Evolutionary conservation across 1,284 basidiomycete genomes (phyloP).

Genomic region (Grifola frondosa): DNA sequence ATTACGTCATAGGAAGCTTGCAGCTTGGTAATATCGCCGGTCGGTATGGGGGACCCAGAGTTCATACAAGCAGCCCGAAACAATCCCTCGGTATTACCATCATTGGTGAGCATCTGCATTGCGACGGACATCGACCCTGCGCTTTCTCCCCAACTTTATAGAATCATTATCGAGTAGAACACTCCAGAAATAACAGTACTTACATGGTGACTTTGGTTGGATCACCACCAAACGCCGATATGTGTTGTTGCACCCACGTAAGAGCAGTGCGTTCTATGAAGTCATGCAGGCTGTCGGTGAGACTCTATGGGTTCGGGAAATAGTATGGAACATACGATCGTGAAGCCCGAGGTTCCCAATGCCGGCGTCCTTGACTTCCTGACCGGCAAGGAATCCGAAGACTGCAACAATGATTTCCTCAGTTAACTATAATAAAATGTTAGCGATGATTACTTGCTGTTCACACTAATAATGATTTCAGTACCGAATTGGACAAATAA

Average conservation of each 20-base stretch:
- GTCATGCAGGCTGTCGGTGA: background rate
- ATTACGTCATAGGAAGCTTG: slow-evolving; percentile 43
- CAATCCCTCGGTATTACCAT: slow-evolving; percentile 26
- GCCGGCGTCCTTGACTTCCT: slow-evolving; percentile 47
- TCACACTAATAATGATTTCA: background rate
- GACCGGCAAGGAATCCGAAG: slow-evolving; percentile 46
- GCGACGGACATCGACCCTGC: slow-evolving; percentile 37
- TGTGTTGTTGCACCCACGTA: slow-evolving; percentile 49
- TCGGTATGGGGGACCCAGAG: slow-evolving; percentile 31
- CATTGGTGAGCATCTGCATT: slow-evolving; percentile 28
- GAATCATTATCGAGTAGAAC: background rate
- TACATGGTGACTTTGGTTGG: slow-evolving; percentile 32
- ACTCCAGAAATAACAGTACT: slow-evolving; percentile 12
- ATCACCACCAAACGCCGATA: slow-evolving; percentile 39
- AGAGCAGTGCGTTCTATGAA: slow-evolving; percentile 49
- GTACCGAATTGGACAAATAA: too few relatives aligned
- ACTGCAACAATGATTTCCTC: slow-evolving; percentile 13
- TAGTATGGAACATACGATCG: slow-evolving; percentile 36
- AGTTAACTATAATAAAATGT: background rate
- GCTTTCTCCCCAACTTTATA: slow-evolving; percentile 35
- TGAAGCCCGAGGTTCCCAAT: slow-evolving; percentile 50
- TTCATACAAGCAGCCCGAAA: slow-evolving; percentile 33
- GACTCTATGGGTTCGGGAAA: background rate
- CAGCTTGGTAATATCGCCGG: slow-evolving; percentile 22
- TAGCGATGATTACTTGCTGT: background rate